A percentile compares a stretch with the other conserved stretches of the same genome.
phyloP scores from a whole-genome alignment of 441 rosid genomes.

The Bruguiera hainesii region DNA sequence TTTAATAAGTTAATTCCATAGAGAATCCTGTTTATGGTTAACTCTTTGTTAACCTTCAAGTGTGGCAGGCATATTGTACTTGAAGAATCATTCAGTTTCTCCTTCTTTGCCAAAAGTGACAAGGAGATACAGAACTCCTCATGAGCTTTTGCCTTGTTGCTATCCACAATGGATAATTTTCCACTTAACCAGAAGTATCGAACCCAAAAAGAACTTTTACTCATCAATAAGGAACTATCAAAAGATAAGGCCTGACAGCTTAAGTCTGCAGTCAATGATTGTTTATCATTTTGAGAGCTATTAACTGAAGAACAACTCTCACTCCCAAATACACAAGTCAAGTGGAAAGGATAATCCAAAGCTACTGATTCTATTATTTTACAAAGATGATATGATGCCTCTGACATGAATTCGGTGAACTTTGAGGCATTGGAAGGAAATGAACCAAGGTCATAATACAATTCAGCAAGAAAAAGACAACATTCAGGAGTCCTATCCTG shows the following conservation, averaged over 20 bases:
- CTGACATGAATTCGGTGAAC: constrained; percentile 54
- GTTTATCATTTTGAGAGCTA: constrained; percentile 37
- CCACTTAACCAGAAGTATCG: constrained; percentile 96
- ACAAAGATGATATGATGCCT: constrained; percentile 86
- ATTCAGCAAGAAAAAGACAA: constrained; percentile 92
- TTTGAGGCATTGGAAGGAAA: constrained; percentile 49
- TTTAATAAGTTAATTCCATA: constrained; percentile 79
- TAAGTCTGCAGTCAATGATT: constrained; percentile 25
- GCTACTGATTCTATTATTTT: constrained; percentile 91
- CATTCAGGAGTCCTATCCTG: constrained; percentile 83
- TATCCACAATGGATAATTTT: constrained; percentile 70
- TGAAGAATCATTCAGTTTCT: constrained; percentile 33
- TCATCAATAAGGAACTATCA: constrained; percentile 29
- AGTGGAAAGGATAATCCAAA: constrained; percentile 51
- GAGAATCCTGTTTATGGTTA: constrained; percentile 56
- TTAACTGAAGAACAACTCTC: constrained; percentile 33
- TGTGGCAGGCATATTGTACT: constrained; percentile 56
- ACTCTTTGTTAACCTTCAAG: constrained; percentile 63
- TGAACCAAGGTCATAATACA: constrained; percentile 72
- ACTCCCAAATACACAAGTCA: constrained; percentile 32
- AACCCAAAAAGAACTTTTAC: constrained; percentile 70
- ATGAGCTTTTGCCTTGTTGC: constrained; percentile 78
- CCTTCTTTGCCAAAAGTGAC: constrained; percentile 60
- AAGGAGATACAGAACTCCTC: constrained; percentile 63
- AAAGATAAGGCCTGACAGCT: constrained; percentile 25